A percentile compares a stretch with the other conserved stretches of the same genome.
phyloP scores from a whole-genome alignment of 139 green algal genomes.

The Picocystis salinarum region DNA sequence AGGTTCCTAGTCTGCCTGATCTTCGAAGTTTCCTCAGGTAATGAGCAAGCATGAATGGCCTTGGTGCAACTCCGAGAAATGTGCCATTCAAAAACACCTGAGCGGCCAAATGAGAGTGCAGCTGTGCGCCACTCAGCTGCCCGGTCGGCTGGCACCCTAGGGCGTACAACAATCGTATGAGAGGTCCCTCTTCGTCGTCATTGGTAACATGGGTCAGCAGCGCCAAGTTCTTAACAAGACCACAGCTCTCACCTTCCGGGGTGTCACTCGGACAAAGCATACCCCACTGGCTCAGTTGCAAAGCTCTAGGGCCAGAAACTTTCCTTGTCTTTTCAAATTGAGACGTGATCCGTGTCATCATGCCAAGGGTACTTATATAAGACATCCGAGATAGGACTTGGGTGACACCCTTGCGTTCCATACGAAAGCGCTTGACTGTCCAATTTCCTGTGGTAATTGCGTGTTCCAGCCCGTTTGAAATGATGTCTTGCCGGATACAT shows the following conservation, averaged over 20 bases:
- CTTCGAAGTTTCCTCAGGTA: constrained; percentile 42
- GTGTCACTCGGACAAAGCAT: constrained; percentile 96
- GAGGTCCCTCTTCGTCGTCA: constrained; percentile 50
- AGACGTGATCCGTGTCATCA: constrained; percentile 95
- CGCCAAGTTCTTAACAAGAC: constrained; percentile 97
- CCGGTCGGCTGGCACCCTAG: constrained; percentile 17
- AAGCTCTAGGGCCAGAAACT: constrained; percentile 58
- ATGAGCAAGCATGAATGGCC: constrained; percentile 1
- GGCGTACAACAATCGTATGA: constrained; percentile 26
- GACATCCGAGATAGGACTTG: constrained; percentile 88
- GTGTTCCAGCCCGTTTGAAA: constrained; percentile 84
- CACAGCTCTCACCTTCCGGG: constrained; percentile 86
- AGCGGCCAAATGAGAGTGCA: constrained; percentile 33
- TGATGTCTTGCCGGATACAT: constrained; percentile 72
- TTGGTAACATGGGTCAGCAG: constrained; percentile 98
- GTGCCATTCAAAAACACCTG: constrained; percentile 87
- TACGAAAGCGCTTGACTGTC: constrained; percentile 93
- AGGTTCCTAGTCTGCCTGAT: constrained; percentile 36
- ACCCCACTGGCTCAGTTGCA: constrained; percentile 94
- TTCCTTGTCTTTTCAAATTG: constrained; percentile 99
- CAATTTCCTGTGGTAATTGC: constrained; percentile 87
- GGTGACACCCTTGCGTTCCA: constrained; percentile 95
- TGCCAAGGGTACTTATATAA: constrained; percentile 86
- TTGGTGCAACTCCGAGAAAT: constrained; percentile 58
- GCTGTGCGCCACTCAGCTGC: constrained; percentile 38